A percentile compares a stretch with the other conserved stretches of the same genome.
These are phyloP conservation scores for Biscutella auriculata DNA, from an alignment of 441 rosid genomes.

Conservation along the genomic window DNA sequence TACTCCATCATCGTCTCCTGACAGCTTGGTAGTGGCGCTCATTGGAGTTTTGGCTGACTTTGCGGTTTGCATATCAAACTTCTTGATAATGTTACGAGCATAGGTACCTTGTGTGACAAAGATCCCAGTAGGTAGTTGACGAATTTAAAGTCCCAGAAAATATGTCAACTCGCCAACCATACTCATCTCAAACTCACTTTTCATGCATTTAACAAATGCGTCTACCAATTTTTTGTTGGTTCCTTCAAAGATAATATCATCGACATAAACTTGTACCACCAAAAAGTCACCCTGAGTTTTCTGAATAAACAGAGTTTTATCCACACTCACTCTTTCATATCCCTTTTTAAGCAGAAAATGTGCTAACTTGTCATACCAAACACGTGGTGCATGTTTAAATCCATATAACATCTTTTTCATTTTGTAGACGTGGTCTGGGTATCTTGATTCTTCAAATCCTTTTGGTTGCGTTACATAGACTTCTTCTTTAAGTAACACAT, in stretches of 20 bases:
- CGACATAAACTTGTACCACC: too few relatives aligned
- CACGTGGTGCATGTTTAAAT: background rate
- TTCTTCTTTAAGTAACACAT: background rate
- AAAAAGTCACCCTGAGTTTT: too few relatives aligned
- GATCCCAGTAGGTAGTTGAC: background rate
- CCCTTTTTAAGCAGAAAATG: too few relatives aligned
- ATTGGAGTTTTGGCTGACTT: rapidly evolving
- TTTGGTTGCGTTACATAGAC: background rate
- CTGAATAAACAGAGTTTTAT: too few relatives aligned
- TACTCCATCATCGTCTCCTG: rapidly evolving
- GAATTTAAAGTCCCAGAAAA: background rate
- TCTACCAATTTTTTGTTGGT: background rate
- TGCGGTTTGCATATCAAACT: background rate
- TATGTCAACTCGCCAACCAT: background rate
- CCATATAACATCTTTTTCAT: background rate
- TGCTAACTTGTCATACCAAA: background rate
- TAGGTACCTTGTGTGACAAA: background rate
- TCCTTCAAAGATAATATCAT: too few relatives aligned
- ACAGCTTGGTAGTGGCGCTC: too few relatives aligned
- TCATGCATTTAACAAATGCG: background rate
- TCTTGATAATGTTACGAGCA: rapidly evolving
- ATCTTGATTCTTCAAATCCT: background rate
- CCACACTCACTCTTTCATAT: background rate
- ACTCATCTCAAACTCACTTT: background rate
- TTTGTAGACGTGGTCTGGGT: background rate